A percentile compares a stretch with the other conserved stretches of the same genome.
phyloP scores from a whole-genome alignment of 1,284 basidiomycete genomes.

The Inonotus hispidus region DNA sequence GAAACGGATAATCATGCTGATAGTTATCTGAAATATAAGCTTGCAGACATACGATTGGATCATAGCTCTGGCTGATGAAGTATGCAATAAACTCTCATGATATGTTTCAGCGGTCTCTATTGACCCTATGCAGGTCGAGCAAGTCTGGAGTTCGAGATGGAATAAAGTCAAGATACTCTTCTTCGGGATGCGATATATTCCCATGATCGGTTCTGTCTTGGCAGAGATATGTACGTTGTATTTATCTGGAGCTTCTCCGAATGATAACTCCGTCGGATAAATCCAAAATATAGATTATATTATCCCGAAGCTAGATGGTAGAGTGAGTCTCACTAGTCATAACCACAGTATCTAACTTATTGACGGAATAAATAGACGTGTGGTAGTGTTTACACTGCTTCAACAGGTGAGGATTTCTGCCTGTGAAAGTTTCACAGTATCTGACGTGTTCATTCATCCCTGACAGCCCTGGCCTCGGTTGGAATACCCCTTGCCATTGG shows the following conservation, averaged over 20 bases:
- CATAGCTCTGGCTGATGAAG: not conserved
- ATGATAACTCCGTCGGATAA: not conserved
- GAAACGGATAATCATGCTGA: not conserved
- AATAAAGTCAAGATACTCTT: not conserved
- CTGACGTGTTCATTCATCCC: not conserved
- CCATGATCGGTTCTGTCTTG: not conserved
- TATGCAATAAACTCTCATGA: not conserved
- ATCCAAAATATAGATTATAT: not conserved
- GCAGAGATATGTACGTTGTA: not conserved
- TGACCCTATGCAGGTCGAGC: not conserved
- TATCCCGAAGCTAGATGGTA: not conserved
- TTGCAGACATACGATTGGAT: not conserved
- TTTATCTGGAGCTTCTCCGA: not conserved
- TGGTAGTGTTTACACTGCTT: not conserved
- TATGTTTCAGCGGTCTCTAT: not conserved
- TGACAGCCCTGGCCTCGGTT: not conserved
- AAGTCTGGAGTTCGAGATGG: not conserved
- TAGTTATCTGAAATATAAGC: not conserved
- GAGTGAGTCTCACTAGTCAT: not conserved
- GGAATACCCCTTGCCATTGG: not conserved
- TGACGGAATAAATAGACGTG: not conserved
- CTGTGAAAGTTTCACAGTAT: not conserved
- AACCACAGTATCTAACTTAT: not conserved
- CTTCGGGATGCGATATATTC: not conserved
- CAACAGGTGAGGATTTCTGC: not conserved